phyloP scores from a whole-genome alignment of 495 filamentous ascomycete species.

The Penicillium chermesinum region DNA sequence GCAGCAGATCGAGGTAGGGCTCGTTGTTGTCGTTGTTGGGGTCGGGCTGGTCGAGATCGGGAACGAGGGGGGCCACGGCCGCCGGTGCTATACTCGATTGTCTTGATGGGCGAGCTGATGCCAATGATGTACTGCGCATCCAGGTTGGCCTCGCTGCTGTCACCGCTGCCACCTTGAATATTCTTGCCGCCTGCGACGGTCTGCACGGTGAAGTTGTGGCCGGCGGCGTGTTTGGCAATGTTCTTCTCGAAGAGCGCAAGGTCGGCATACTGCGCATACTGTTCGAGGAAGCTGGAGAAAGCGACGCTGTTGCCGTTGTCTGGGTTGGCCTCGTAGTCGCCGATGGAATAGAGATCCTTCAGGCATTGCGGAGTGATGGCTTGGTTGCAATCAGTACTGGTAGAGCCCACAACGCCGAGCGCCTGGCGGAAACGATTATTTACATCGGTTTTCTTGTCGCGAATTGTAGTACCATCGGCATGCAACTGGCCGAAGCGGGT shows the following conservation, averaged over 20 bases:
- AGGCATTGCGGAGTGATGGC: conserved; percentile 58
- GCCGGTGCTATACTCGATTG: conserved; percentile 64
- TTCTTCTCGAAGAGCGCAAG: conserved; percentile 50
- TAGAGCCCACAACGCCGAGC: not conserved
- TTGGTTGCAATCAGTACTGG: conserved; percentile 32
- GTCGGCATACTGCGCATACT: conserved; percentile 59
- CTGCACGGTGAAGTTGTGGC: conserved; percentile 60
- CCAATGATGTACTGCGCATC: conserved; percentile 68
- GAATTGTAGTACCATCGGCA: conserved; percentile 30
- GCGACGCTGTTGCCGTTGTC: conserved; percentile 47
- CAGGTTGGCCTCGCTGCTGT: conserved; percentile 67
- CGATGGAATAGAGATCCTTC: conserved; percentile 54
- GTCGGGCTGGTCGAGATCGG: conserved; percentile 55
- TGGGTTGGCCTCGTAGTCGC: conserved; percentile 41
- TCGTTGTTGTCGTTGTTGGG: conserved; percentile 58
- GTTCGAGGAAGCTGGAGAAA: conserved; percentile 64
- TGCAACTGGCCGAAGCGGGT: conserved; percentile 50
- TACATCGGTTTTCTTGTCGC: conserved; percentile 20
- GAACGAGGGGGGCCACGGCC: conserved; percentile 57
- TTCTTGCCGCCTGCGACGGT: conserved; percentile 54
- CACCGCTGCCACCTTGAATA: conserved; percentile 41
- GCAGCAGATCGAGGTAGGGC: conserved; percentile 69
- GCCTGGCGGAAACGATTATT: conserved; percentile 19
- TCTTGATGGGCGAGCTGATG: conserved; percentile 52
- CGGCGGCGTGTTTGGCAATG: conserved; percentile 47